Evolutionary conservation across 805 yeast genomes (phyloP), one percentile per base, ranked within the genome.

Genomic region (Lachancea sp.): DNA sequence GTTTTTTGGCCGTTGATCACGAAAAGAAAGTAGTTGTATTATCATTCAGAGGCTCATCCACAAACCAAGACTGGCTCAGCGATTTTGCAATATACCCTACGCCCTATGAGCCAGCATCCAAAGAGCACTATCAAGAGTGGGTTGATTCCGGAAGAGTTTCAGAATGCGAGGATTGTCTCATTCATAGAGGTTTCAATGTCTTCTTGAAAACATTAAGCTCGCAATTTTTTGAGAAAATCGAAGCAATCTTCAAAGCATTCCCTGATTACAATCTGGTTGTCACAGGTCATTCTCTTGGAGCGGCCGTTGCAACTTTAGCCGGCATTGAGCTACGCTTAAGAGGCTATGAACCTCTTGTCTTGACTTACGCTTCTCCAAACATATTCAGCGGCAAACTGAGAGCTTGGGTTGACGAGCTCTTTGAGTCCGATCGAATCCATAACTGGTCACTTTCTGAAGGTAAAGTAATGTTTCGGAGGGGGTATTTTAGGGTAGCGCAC

Each of bases 231-330:
- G 47, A 60, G 8, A 58, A 52, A 6, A 61, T 79, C 1, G 50
- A 60, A 11, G 45, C 49, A 2, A 50, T 70, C 15, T 55, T 63
- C 16, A 43, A 56, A 8, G 51, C 63, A 15, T 60, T 70, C 50
- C 74, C 77, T 0, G 70, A 67, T 18, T 80, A 77, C 54, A 55
- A 65, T 16, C 43, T 82, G 4, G 67, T 73, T 1, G 68, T 80
- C 1, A 65, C 78, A 1, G 94, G 94, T 0, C 95, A 85, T 59
- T 84, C 92, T 0, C 60, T 84, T 30, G 89, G 88, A 3, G 94
- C 80, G 5, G 88, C 89, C 0, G 57, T 81, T 38, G 80, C 88
- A 1, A 60, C 69, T 3, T 60, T 84, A 24, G 70, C 75, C 7
- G 90, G 83, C 0, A 66, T 77, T 17, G 92, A 83, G 50, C 65